A percentile compares a stretch with the other conserved stretches of the same genome.
phyloP scores from a whole-genome alignment of 768 basidiomycete species.

The Pulveroboletus sp. region DNA sequence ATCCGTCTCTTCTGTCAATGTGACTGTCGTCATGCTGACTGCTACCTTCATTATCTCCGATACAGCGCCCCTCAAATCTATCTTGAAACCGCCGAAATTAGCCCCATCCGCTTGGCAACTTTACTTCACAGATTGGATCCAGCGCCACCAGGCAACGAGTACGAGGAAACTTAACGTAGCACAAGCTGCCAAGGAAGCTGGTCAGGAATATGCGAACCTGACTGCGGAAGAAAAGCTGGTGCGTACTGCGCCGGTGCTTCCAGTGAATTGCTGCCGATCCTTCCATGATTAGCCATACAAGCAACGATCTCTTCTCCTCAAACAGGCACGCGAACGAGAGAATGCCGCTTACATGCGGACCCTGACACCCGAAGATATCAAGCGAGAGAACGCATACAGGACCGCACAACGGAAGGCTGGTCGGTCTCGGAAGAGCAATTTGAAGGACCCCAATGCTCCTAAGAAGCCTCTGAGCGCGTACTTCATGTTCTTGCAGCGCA shows the following conservation, averaged over 20 bases:
- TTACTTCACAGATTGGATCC: slow-evolving; percentile 94
- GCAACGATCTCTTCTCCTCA: slow-evolving; percentile 75
- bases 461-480: slow-evolving; percentile 94
- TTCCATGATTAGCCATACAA: slow-evolving; percentile 66
- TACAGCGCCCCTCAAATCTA: slow-evolving; percentile 67
- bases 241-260: slow-evolving; percentile 27
- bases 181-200: slow-evolving; percentile 92
- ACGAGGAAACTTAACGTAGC: slow-evolving; percentile 90
- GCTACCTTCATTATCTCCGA: slow-evolving; percentile 23
- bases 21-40: slow-evolving; percentile 30
- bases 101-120: slow-evolving; percentile 96
- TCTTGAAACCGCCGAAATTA: slow-evolving; percentile 82
- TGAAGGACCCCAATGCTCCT: slow-evolving; percentile 95
- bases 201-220: slow-evolving; percentile 80
- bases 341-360: slow-evolving; percentile 82
- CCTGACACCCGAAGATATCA: slow-evolving; percentile 90
- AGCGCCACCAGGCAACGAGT: slow-evolving; percentile 74
- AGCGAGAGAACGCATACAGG: slow-evolving; percentile 87
- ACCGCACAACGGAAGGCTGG: slow-evolving; percentile 91
- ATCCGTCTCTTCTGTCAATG: slow-evolving; percentile 22
- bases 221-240: slow-evolving; percentile 83
- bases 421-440: slow-evolving; percentile 88
- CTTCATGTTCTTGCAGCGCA: slow-evolving; percentile 91
- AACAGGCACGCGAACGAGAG: slow-evolving; percentile 81
- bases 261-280: slow-evolving; percentile 21